phyloP scores from a whole-genome alignment of 2,329 filamentous ascomycete genomes.

The Fusarium sarcochroum region DNA sequence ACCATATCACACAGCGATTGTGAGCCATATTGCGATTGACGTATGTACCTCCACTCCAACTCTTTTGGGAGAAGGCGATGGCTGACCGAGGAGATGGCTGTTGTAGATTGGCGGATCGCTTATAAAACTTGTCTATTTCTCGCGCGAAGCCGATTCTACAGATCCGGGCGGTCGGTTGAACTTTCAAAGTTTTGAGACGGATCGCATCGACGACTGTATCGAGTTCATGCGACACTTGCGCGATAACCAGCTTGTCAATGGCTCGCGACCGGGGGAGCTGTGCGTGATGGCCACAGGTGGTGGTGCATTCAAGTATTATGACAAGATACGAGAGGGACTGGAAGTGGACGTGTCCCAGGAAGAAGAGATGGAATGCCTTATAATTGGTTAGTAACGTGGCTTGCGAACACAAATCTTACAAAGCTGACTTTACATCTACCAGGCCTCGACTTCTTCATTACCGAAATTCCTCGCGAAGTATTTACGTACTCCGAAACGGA shows the following conservation, averaged over 20 bases:
- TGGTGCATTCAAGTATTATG: constrained; percentile 97
- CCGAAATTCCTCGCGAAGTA: constrained; percentile 95
- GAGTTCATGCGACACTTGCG: constrained; percentile 91
- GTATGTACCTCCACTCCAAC: constrained; percentile 66
- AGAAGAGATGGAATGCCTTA: constrained; percentile 99
- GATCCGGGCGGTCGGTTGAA: constrained; percentile 91
- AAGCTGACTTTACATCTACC: constrained; percentile 18
- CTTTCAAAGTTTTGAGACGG: constrained; percentile 96
- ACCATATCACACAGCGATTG: constrained; percentile 93
- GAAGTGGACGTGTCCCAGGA: constrained; percentile 91
- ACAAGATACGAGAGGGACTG: constrained; percentile 85
- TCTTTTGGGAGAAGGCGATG: constrained; percentile 19
- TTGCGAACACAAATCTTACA: neutral
- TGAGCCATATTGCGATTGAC: constrained; percentile 97
- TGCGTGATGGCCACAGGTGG: constrained; percentile 97
- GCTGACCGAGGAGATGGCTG: constrained; percentile 26
- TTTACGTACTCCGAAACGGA: constrained; percentile 95
- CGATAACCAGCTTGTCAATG: constrained; percentile 85
- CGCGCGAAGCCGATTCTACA: constrained; percentile 83
- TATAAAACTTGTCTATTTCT: constrained; percentile 97
- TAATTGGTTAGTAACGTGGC: constrained; percentile 77
- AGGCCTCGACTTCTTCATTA: constrained; percentile 99
- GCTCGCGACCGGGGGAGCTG: constrained; percentile 77
- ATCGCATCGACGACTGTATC: constrained; percentile 92
- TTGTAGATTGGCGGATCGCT: constrained; percentile 91